phyloP scores from a whole-genome alignment of 345 rosid genomes.

The Orychophragmus violaceus region DNA sequence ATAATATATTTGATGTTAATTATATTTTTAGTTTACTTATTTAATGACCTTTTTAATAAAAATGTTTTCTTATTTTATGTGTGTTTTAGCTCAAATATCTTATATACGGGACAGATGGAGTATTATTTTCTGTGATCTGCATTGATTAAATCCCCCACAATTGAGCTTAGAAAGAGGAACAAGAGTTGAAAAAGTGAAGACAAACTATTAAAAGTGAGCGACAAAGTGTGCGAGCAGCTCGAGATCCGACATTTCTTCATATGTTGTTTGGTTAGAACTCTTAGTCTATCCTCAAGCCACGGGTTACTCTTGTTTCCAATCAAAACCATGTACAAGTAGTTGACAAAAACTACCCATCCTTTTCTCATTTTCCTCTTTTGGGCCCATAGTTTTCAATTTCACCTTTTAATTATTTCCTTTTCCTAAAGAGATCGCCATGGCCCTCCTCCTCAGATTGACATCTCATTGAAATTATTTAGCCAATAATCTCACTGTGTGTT shows the following conservation, averaged over 20 bases:
- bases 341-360: conserved; percentile 20
- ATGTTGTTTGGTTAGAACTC: conserved; percentile 12
- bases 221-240: conserved; percentile 28
- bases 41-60: no score
- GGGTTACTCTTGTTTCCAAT: conserved; percentile 3
- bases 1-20: no score
- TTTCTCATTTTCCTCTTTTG: conserved; percentile 11
- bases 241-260: conserved; percentile 28
- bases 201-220: conserved; percentile 18
- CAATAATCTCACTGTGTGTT: background rate
- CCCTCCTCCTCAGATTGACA: background rate
- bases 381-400: conserved; percentile 6
- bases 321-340: background rate
- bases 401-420: background rate
- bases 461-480: background rate
- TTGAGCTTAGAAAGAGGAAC: background rate
- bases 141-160: background rate
- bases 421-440: background rate
- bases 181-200: conserved; percentile 10
- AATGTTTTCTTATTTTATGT: no score
- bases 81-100: no score
- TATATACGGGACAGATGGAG: no score
- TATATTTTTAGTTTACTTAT: no score
- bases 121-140: background rate
- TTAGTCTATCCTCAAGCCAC: background rate